Evolutionary conservation across 2,329 filamentous ascomycete genomes (phyloP).

Genomic region (Aspergillus viridinutans): DNA sequence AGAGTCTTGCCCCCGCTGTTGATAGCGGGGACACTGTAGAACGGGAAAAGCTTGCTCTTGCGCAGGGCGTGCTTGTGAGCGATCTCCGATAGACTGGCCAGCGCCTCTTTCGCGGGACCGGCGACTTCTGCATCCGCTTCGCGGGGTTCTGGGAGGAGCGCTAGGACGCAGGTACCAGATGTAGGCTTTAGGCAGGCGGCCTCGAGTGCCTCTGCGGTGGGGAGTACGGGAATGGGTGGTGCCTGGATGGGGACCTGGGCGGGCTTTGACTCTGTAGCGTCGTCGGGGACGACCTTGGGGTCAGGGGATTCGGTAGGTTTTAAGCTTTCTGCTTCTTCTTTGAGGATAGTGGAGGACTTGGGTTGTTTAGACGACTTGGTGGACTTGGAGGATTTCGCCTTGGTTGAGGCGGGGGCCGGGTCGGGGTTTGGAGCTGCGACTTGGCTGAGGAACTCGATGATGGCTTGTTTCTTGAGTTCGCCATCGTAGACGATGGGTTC

Average conservation of each 20-base stretch:
- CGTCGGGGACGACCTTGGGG: constrained; percentile 43
- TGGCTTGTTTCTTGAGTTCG: constrained; percentile 76
- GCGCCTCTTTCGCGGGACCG: constrained; percentile 46
- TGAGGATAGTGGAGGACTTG: constrained; percentile 47
- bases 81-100: constrained; percentile 66
- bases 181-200: constrained; percentile 70
- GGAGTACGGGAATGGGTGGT: constrained; percentile 64
- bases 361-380: constrained; percentile 24
- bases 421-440: constrained; percentile 75
- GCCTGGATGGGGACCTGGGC: constrained; percentile 51
- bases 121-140: constrained; percentile 48
- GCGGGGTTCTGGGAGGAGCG: constrained; percentile 57
- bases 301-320: constrained; percentile 53
- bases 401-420: constrained; percentile 49
- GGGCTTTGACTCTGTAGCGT: constrained; percentile 31
- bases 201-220: constrained; percentile 60
- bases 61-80: constrained; percentile 68
- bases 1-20: constrained; percentile 56
- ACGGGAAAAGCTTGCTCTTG: constrained; percentile 71
- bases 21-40: constrained; percentile 67
- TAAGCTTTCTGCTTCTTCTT: constrained; percentile 33
- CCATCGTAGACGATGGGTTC: constrained; percentile 72
- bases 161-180: constrained; percentile 78
- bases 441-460: constrained; percentile 79
- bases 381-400: constrained; percentile 34